These are phyloP conservation scores for Aspergillus sp. DNA, from an alignment of 2,329 filamentous ascomycete genomes.

Conservation along the genomic window DNA sequence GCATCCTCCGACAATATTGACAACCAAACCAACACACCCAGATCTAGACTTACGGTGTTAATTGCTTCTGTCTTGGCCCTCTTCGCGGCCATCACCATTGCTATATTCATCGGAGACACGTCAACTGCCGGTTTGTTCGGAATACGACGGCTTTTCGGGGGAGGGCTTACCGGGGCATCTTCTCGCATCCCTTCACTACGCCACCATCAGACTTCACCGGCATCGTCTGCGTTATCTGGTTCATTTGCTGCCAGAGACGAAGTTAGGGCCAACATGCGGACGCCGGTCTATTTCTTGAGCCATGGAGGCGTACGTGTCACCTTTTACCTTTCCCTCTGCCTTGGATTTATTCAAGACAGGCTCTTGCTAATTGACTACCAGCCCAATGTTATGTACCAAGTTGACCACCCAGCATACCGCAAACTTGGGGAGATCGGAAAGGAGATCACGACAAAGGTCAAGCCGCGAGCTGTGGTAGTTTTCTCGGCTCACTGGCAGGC, in stretches of 20 bases:
- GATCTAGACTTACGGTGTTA: not conserved
- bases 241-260: not conserved
- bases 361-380: constrained; percentile 4
- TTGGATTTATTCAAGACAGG: not conserved
- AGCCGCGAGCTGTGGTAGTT: constrained; percentile 64
- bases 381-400: constrained; percentile 62
- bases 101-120: constrained; percentile 11
- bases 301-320: constrained; percentile 37
- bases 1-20: too few relatives aligned
- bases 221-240: not conserved
- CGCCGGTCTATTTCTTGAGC: constrained; percentile 47
- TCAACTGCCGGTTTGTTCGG: constrained; percentile 21
- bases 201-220: not conserved
- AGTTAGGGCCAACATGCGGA: constrained; percentile 23
- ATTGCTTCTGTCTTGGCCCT: constrained; percentile 12
- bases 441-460: constrained; percentile 62
- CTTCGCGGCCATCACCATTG: constrained; percentile 13
- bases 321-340: not conserved
- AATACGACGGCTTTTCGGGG: constrained; percentile 17
- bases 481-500: constrained; percentile 74
- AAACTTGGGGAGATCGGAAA: constrained; percentile 57
- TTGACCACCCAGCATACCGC: constrained; percentile 57
- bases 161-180: not conserved
- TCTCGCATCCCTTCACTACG: constrained; percentile 1
- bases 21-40: too few relatives aligned